Base-by-base conservation (phyloP, 2,329 filamentous ascomycete genomes). In the Colletotrichum orbiculare region DNA sequence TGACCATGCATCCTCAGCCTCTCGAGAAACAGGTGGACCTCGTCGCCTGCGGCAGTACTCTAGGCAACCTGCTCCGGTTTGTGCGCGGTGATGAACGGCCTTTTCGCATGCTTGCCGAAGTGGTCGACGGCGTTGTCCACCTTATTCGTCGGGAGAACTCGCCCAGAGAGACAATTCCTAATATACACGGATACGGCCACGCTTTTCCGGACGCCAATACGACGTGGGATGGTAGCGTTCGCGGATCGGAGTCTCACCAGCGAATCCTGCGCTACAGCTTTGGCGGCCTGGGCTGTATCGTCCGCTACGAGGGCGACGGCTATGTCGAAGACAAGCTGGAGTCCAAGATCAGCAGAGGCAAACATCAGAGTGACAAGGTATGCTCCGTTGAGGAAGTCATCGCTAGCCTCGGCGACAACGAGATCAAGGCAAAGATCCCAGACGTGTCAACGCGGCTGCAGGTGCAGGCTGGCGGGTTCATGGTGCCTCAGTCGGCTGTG, bases 161-260 rank as follows among this genome's bases (percentile, higher is more conserved):
- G 0, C 87, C 89, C 0, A 83, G 73, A 0, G 86, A 90, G 68
- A 71, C 80, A 0, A 87, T 92, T 6, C 68, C 76, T 0, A 79
- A 79, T n/a, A 76, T 92, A 0, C 69, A 69, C 13, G 90, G 90
- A 0, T 91, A 82, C 69, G 89, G 89, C 0, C 89, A 92, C 69
- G 82, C 86, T 0, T 92, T 93, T 68, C 87, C 87, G 0, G 87
- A 91, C 52, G 80, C 81, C 1, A 89, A 91, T 70, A 92, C 90
- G 0, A 86, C 81, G 0, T 92, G 89, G 89, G 83, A 85, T 9
- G 10, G 69, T 0, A 81, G 80, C 1, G 83, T 87, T 0, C 81
- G 79, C 49, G 79, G 80, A 0, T 91, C 89, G 0, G 76, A 75
- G 2, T 87, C 86, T 0, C 87, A 92, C 66, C 89, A 92, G 70